Evolutionary conservation across 768 basidiomycete genomes (phyloP), one percentile per base, ranked within the genome.

Genomic region (Auriscalpium microsporum): DNA sequence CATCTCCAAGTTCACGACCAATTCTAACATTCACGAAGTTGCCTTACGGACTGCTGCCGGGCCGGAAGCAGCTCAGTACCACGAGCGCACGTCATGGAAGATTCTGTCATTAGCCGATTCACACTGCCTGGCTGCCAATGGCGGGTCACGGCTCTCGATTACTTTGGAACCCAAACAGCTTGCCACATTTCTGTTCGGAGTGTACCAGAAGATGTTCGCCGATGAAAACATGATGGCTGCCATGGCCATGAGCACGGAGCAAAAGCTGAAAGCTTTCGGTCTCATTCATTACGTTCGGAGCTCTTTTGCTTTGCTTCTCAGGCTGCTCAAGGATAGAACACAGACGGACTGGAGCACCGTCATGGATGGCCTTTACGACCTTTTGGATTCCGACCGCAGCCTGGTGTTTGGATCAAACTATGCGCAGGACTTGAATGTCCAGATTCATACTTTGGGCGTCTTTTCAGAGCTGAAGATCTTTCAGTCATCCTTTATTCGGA

Each of bases 291-390:
- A 84, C 58, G 72, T 65, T 10, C 74, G 83, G 11, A 68, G 68
- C 38, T 75, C 72, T 35, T 81, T 83, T 51, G 79, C 69, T 1
- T 58, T 70, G 2, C 65, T 85, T 44, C 64, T 84, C 14, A 61
- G 62, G 14, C 60, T 73, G 11, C 67, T 80, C 36, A 74, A 72
- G 56, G 52, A 52, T n/a, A 66, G 69, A 40, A 60, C 67, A 2
- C 38, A 63, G 0, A 45, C 61, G 3, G 64, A 63, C 46, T 85
- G 84, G 84, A 50, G 28, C 0, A 55, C 65, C 21, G 66, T 71
- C 10, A 73, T 85, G 70, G 58, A 62, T 9, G 56, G 50, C 38
- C 72, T 74, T 55, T 56, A 70, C 13, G 48, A 56, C 16, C n/a
- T 52, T n/a, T 21, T 40, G 34, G 38, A 19, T 13, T 8, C 17